Base-by-base conservation (phyloP, 2,329 filamentous ascomycete species). In the Mycosphaerella sp. region DNA sequence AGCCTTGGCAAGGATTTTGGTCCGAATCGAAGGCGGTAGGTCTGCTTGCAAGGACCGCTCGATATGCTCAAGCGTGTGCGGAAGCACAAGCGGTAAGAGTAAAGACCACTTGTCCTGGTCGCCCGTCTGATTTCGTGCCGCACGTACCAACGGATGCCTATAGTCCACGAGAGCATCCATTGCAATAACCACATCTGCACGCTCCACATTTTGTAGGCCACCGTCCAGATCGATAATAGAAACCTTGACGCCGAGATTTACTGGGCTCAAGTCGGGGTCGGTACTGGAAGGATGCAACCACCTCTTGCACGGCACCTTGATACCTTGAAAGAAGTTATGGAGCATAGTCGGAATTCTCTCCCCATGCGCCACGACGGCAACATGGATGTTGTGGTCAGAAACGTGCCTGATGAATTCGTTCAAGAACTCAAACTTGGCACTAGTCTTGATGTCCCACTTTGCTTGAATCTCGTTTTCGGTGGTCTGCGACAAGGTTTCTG, bases 41-140 rank as follows among this genome's bases (percentile, higher is more conserved):
- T 53, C 53, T 9, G 59, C n/a, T 5, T 57, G 59, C 4, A 76
- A 53, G 47, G 71, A 74, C 8, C 66, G 67, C 51, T 75, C 69
- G 46, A 76, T 69, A 57, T 78, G 75, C 51, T 75, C 72, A 3
- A 75, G 61, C 0, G 73, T 68, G 38, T 67, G 63, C 1, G 73
- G 71, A 32, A 75, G 69, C 1, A 75, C 70, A 1, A 75, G 60
- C 23, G 70, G 68, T 8, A 75, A 57, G 3, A 75, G 45, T 38
- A 61, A 51, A 4, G 59, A 54, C 58, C 60, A 62, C 17, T 45
- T 49, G 39, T 45, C 50, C 31, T 53, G 51, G 4, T 45, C 47
- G 11, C 21, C 40, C 1, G 34, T 44, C 17, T 53, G 48, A 14
- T 46, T 53, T 11, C 60, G 50, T 8, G 46, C 53, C 14, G 56